Conservation (phyloP, 345 rosid genomes). For the Pugionium dolabratum region DNA sequence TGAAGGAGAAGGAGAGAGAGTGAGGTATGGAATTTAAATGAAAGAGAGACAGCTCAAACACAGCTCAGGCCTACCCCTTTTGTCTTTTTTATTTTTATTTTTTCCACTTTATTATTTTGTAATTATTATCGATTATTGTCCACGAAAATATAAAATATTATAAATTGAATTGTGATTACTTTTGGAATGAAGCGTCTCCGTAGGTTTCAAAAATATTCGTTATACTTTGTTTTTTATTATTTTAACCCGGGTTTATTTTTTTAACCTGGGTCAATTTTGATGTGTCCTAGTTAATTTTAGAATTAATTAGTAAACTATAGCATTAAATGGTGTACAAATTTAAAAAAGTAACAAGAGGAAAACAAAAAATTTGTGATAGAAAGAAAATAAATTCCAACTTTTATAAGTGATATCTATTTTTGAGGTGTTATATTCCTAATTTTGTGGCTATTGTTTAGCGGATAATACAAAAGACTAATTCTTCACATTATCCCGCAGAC, state of each 20-base stretch:
- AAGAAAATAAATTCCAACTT: no score
- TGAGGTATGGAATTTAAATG: conserved; percentile 29
- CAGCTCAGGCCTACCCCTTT: conserved; percentile 64
- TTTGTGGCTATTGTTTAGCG: no score
- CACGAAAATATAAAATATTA: background rate
- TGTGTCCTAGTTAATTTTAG: background rate
- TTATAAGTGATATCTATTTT: no score
- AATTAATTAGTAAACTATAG: no score
- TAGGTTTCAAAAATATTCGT: conserved; percentile 27
- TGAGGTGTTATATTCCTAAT: no score
- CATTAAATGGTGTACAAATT: no score
- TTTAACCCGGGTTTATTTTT: background rate
- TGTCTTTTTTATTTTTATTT: background rate
- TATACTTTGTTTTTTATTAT: background rate
- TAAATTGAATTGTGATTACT: conserved; percentile 11
- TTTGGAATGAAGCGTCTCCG: conserved; percentile 33
- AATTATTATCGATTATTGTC: background rate
- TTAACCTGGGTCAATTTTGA: conserved; percentile 2
- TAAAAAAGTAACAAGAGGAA: no score
- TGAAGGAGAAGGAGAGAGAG: conserved; percentile 23
- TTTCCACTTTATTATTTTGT: background rate
- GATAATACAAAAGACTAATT: no score
- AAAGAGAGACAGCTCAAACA: conserved; percentile 74
- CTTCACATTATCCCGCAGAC: no score
- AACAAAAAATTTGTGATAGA: no score